Conservation (phyloP, 2,329 filamentous ascomycete genomes). For the Boeremia lycopersici region DNA sequence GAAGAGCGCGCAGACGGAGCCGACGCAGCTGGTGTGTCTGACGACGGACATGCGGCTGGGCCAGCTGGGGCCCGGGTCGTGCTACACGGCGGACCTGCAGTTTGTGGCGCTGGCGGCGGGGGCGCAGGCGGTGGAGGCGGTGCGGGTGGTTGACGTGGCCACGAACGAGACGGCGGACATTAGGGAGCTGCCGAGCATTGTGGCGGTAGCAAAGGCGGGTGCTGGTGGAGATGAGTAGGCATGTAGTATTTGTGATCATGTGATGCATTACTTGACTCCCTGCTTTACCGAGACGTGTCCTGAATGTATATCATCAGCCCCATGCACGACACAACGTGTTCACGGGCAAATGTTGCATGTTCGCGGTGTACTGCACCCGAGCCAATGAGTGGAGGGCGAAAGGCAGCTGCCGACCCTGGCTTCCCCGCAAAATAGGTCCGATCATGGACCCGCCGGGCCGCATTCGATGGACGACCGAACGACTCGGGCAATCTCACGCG, state of each 20-base stretch:
- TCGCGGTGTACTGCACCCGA: too few relatives aligned
- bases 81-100: slow-evolving; percentile 73
- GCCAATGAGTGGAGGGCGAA: background rate
- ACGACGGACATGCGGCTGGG: slow-evolving; percentile 77
- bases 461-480: background rate
- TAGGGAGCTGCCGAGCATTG: slow-evolving; percentile 72
- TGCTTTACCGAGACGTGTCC: too few relatives aligned
- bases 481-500: background rate
- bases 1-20: slow-evolving; percentile 66
- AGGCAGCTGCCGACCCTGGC: background rate
- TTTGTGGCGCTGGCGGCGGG: slow-evolving; percentile 73
- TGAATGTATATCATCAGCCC: too few relatives aligned
- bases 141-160: slow-evolving; percentile 74
- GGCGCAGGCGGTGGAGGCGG: slow-evolving; percentile 71
- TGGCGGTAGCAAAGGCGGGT: slow-evolving; percentile 45
- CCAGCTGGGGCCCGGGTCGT: slow-evolving; percentile 72
- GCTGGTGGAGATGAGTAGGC: background rate
- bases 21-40: slow-evolving; percentile 73
- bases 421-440: slow-evolving; percentile 17
- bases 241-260: too few relatives aligned
- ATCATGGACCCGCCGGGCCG: slow-evolving; percentile 13
- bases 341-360: too few relatives aligned
- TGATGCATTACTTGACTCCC: background rate
- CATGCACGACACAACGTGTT: too few relatives aligned
- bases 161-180: slow-evolving; percentile 80